Conservation (phyloP, 495 filamentous ascomycete genomes). For the Penicillium turbatum region DNA sequence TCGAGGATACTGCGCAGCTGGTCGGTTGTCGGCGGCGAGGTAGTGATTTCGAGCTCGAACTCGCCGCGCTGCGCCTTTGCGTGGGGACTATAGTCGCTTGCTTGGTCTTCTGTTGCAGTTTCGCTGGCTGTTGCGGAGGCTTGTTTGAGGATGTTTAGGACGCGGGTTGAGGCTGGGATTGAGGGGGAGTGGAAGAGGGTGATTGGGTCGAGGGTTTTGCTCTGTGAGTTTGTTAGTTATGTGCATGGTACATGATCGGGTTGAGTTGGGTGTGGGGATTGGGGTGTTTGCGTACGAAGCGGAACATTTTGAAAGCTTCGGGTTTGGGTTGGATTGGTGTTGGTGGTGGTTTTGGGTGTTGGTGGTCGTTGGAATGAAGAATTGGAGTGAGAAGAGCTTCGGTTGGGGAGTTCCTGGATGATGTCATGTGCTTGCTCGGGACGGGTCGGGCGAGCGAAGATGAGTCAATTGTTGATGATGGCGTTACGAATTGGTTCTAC, state of each 20-base stretch:
- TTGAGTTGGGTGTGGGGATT: background rate
- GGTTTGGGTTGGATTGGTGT: no score
- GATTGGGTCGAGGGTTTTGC: slow-evolving; percentile 83
- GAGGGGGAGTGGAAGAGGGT: slow-evolving; percentile 89
- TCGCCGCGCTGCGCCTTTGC: slow-evolving; percentile 53
- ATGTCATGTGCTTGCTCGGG: slow-evolving; percentile 26
- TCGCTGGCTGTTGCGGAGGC: slow-evolving; percentile 57
- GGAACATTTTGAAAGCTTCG: slow-evolving; percentile 44
- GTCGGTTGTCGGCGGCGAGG: slow-evolving; percentile 71
- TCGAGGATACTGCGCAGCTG: slow-evolving; percentile 86
- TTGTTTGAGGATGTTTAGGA: slow-evolving; percentile 70
- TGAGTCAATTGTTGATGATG: background rate
- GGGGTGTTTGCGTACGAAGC: slow-evolving; percentile 33
- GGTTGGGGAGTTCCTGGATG: slow-evolving; percentile 18
- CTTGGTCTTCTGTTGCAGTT: slow-evolving; percentile 61
- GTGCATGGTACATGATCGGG: no score
- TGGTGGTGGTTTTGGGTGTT: no score
- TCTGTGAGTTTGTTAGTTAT: no score
- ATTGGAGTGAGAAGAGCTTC: background rate
- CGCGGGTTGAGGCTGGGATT: slow-evolving; percentile 58
- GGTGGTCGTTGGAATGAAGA: background rate
- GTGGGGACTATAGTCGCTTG: slow-evolving; percentile 55
- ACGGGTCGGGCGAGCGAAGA: background rate
- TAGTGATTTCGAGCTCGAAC: slow-evolving; percentile 84
- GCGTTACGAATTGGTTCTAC: no score